phyloP scores from a whole-genome alignment of 1,284 basidiomycete genomes.

The Neonothopanus nambi region DNA sequence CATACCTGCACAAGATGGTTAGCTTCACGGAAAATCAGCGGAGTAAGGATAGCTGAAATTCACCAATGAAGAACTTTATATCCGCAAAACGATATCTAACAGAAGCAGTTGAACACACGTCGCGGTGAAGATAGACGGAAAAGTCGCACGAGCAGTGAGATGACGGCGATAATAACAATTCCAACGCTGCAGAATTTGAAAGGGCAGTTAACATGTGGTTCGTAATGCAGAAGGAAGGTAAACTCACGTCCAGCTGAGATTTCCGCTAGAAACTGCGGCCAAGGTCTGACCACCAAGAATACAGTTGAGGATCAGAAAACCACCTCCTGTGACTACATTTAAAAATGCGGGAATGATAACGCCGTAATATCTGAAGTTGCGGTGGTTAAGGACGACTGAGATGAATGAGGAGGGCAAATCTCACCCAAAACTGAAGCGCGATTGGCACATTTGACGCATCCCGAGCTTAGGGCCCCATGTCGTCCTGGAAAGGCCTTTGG shows the following conservation, averaged over 20 bases:
- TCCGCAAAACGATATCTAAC: conserved; percentile 77
- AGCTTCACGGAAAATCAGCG: conserved; percentile 5
- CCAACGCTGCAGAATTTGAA: conserved; percentile 69
- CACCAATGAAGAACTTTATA: conserved; percentile 70
- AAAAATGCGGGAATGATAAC: conserved; percentile 65
- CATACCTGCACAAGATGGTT: conserved; percentile 48
- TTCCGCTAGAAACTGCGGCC: conserved; percentile 62
- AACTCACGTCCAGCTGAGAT: conserved; percentile 66
- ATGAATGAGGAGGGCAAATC: conserved; percentile 21
- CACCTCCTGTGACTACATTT: conserved; percentile 64
- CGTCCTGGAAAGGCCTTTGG: conserved; percentile 40
- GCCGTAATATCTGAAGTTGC: conserved; percentile 56
- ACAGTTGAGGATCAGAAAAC: conserved; percentile 77
- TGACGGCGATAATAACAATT: conserved; percentile 81
- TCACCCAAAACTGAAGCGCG: conserved; percentile 78
- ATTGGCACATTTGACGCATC: conserved; percentile 85
- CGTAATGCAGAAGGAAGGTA: conserved; percentile 5
- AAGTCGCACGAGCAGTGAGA: conserved; percentile 68
- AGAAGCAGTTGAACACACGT: conserved; percentile 1
- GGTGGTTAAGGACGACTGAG: background rate
- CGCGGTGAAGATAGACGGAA: conserved; percentile 8
- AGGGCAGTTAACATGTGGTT: conserved; percentile 1
- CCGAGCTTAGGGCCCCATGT: conserved; percentile 88
- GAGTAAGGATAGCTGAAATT: conserved; percentile 8
- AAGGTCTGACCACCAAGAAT: conserved; percentile 82